Conservation (phyloP, 2,329 filamentous ascomycete species). For the Clonostachys solani region DNA sequence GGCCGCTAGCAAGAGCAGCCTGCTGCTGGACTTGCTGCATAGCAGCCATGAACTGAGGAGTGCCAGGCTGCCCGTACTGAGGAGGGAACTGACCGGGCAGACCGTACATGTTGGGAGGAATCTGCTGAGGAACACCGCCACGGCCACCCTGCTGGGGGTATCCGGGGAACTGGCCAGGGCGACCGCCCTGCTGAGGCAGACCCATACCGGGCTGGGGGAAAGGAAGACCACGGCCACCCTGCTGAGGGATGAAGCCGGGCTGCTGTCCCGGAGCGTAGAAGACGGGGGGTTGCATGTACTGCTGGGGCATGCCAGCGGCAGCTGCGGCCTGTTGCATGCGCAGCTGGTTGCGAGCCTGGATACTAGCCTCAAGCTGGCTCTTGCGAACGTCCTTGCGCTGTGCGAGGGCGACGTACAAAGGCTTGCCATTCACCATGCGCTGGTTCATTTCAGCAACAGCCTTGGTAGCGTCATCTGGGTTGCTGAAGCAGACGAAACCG, state of each 20-base stretch:
- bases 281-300: slow-evolving; percentile 84
- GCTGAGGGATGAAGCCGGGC: slow-evolving; percentile 62
- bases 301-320: slow-evolving; percentile 81
- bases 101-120: slow-evolving; percentile 83
- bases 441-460: slow-evolving; percentile 99
- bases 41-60: slow-evolving; percentile 75
- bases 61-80: slow-evolving; percentile 74
- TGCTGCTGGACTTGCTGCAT: slow-evolving; percentile 70
- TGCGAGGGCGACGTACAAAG: slow-evolving; percentile 93
- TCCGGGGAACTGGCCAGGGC: slow-evolving; percentile 80
- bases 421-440: slow-evolving; percentile 96
- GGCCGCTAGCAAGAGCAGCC: slow-evolving; percentile 48
- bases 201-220: slow-evolving; percentile 62
- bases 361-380: slow-evolving; percentile 98
- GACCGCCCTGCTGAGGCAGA: slow-evolving; percentile 72
- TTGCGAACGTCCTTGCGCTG: slow-evolving; percentile 99
- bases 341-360: slow-evolving; percentile 97
- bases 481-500: slow-evolving; percentile 99
- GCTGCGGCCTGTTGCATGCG: slow-evolving; percentile 97
- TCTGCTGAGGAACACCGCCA: slow-evolving; percentile 79
- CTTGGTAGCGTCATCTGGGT: slow-evolving; percentile 98
- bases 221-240: slow-evolving; percentile 59
- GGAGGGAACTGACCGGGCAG: slow-evolving; percentile 78
- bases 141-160: slow-evolving; percentile 87
- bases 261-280: slow-evolving; percentile 86